Evolutionary conservation across 2,329 filamentous ascomycete genomes (phyloP).

Genomic region (Fusarium udum): DNA sequence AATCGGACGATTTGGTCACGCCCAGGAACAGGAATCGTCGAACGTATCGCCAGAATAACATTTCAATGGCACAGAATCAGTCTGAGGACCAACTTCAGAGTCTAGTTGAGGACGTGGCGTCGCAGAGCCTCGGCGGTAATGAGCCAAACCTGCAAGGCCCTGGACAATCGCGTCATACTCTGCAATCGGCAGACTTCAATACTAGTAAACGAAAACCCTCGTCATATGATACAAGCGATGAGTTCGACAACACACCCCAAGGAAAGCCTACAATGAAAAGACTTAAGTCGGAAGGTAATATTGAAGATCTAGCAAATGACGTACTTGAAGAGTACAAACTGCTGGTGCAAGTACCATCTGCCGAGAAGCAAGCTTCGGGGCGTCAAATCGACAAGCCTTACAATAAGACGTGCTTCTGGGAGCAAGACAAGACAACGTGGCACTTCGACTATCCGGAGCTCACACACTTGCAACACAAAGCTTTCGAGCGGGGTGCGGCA

Average conservation of each 20-base stretch:
- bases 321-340: conserved; percentile 57
- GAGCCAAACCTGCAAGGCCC: conserved; percentile 43
- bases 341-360: conserved; percentile 60
- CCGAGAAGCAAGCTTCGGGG: conserved; percentile 59
- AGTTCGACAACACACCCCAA: conserved; percentile 51
- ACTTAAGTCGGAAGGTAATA: conserved; percentile 60
- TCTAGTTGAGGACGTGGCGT: conserved; percentile 61
- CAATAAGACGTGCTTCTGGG: conserved; percentile 67
- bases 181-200: conserved; percentile 51
- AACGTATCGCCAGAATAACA: conserved; percentile 38
- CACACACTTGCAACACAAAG: conserved; percentile 67
- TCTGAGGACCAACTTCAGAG: conserved; percentile 62
- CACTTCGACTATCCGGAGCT: conserved; percentile 72
- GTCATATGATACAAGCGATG: conserved; percentile 61
- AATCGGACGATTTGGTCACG: conserved; percentile 54
- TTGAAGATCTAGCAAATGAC: conserved; percentile 49
- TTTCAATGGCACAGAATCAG: conserved; percentile 54
- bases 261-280: conserved; percentile 64
- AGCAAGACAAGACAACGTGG: conserved; percentile 64
- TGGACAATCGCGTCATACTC: conserved; percentile 36
- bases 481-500: conserved; percentile 62
- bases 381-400: conserved; percentile 67
- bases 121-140: conserved; percentile 64
- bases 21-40: conserved; percentile 42
- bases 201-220: conserved; percentile 66